Base-by-base conservation (phyloP, 768 basidiomycete species). In the Boletus sp. region DNA sequence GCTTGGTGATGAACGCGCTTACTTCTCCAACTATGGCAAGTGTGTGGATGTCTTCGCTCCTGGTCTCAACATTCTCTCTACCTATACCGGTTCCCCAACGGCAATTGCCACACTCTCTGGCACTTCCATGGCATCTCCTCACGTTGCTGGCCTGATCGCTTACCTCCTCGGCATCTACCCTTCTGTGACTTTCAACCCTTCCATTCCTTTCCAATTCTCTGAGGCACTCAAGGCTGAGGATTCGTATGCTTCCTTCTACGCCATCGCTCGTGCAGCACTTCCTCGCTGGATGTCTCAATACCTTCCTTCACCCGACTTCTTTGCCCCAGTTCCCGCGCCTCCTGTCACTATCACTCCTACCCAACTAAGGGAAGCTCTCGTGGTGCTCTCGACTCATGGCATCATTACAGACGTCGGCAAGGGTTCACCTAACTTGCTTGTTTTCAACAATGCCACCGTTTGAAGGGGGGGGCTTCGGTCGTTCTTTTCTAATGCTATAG, bases 41-140 rank as follows among this genome's bases (percentile, higher is more conserved):
- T 98, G 95, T 67, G 94, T 98, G 49, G 92, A 98, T 63, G 80
- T 98, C 58, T 95, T 97, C 63, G 95, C 83, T 32, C 96, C 95
- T 47, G 92, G 90, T 56, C 75, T 95, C 57, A 93, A 93, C 78
- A 96, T 98, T 69, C 76, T 88, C 3, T 95, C 90, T 35, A 96
- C 91, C 50, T 97, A 84, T 77, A 92, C 79, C 55, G 84, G 84
- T 32, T 79, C 82, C 55, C 70, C 68, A 54, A 66, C 57, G 5
- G 82, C 89, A n/a, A 78, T 77, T 46, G 83, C 85, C 62, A 90
- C 86, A 9, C 82, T 97, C 61, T 93, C 90, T 1, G 93, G 93
- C 40, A 94, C 93, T 8, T 93, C 90, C 15, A 97, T 97, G 93
- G 94, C 95, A 14, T 90, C 90, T 7, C 96, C 96, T 43, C 94